These are phyloP conservation scores for Magnusiomyces starmeri DNA, from an alignment of 1,139 yeast genomes.

Conservation along the genomic window DNA sequence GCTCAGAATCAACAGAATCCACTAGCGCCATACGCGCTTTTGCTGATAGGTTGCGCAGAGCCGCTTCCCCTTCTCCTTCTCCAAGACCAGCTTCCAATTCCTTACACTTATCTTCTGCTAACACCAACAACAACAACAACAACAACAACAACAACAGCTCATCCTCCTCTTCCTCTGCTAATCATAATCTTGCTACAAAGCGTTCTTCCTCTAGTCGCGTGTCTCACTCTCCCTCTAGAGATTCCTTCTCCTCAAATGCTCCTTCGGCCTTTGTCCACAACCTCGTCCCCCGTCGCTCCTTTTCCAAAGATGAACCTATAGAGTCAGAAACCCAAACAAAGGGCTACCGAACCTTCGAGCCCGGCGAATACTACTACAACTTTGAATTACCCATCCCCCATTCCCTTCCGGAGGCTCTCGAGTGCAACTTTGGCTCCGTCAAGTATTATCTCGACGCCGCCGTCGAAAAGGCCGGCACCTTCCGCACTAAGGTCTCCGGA, in stretches of 20 bases:
- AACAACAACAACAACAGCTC: neutral
- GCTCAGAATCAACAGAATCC: conserved; percentile 9
- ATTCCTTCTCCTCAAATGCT: neutral
- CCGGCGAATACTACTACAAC: conserved; percentile 87
- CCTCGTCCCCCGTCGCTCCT: conserved; percentile 7
- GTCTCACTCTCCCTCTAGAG: conserved; percentile 2
- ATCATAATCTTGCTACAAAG: neutral
- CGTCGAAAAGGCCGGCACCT: conserved; percentile 73
- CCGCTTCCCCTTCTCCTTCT: conserved; percentile 17
- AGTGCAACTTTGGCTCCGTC: conserved; percentile 77
- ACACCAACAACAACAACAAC: neutral
- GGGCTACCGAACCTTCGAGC: conserved; percentile 43
- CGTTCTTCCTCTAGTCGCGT: conserved; percentile 1
- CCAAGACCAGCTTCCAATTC: neutral
- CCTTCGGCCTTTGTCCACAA: conserved; percentile 1
- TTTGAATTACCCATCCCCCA: conserved; percentile 86
- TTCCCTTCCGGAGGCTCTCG: conserved; percentile 71
- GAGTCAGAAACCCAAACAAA: conserved; percentile 16
- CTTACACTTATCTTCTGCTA: too few relatives aligned
- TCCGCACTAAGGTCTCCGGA: conserved; percentile 67
- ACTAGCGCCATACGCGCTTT: conserved; percentile 13
- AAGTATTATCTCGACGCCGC: conserved; percentile 59
- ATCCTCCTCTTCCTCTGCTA: conserved; percentile 1
- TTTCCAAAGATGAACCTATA: conserved; percentile 15
- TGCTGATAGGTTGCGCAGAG: conserved; percentile 13